Evolutionary conservation across 108 stramenopile species (phyloP), one percentile per base, ranked within the genome.

Genomic region (Skeletonema costatum): DNA sequence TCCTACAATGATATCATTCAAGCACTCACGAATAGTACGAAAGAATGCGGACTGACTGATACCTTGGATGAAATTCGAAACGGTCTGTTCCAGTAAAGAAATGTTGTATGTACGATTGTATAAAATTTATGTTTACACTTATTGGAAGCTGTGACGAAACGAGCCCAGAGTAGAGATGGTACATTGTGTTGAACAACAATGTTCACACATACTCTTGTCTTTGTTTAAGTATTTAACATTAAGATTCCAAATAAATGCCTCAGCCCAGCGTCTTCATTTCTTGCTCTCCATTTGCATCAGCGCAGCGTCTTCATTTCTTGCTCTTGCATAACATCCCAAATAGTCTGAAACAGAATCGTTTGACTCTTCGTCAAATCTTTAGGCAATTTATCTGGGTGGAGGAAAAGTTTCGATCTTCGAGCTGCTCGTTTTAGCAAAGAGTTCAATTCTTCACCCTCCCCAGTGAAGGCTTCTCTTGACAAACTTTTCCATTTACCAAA

Each of bases 341-440:
- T 39, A 1, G 70, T 71, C 67, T 68, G 74, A 29, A 82, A 83
- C 31, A 87, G 33, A 5, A 70, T 36, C 3, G 61, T 56, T 64
- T 87, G 86, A 32, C 63, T 60, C n/a, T 80, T 66, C 2, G 71
- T 77, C 53, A 78, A 73, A 60, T 82, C 81, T 39, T 64, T 67
- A 14, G 85, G 85, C 2, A 83, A 56, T 58, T 83, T 86, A 58
- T 86, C 86, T 19, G 86, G 86, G 64, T 86, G 86, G 2, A 86
- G 32, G 46, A 86, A 86, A 6, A 86, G 71, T 31, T 73, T 76
- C 4, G 66, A 29, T 59, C 83, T 86, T 11, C 86, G 59, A 1
- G 75, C 73, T 2, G 86, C 86, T 72, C 48, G 68, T 41, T 58
- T 71, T 53, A 70, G 41, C 56, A 73, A 25, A 30, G 73, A 35